Evolutionary conservation across 108 stramenopile genomes (phyloP).

Genomic region (Pseudonitzschia delicatissima): DNA sequence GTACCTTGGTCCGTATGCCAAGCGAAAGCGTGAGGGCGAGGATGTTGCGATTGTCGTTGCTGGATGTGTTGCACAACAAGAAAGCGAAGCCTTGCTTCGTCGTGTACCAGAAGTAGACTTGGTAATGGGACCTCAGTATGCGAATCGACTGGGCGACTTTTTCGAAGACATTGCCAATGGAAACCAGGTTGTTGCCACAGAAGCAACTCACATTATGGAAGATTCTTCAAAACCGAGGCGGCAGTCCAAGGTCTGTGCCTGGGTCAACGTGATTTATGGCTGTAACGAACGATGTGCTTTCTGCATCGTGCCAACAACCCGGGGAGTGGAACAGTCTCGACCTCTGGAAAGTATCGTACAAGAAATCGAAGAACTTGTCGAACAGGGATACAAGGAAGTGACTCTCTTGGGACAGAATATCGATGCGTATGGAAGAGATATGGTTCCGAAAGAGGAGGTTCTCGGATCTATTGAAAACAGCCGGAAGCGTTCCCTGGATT

Average conservation of each 20-base stretch:
- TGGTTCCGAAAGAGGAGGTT: constrained; percentile 93
- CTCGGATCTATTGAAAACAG: constrained; percentile 85
- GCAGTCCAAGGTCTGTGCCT: constrained; percentile 76
- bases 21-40: constrained; percentile 77
- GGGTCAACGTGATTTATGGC: constrained; percentile 96
- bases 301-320: constrained; percentile 94
- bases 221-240: constrained; percentile 91
- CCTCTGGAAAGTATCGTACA: constrained; percentile 85
- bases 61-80: constrained; percentile 97
- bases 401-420: constrained; percentile 98
- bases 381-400: constrained; percentile 89
- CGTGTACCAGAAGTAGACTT: constrained; percentile 92
- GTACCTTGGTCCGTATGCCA: constrained; percentile 80
- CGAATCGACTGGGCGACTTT: constrained; percentile 93
- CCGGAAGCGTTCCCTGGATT: constrained; percentile 72
- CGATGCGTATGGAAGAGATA: constrained; percentile 75
- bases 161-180: constrained; percentile 91
- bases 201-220: constrained; percentile 93
- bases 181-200: constrained; percentile 94
- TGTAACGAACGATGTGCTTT: constrained; percentile 98
- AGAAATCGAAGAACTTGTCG: constrained; percentile 85
- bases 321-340: constrained; percentile 95
- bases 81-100: constrained; percentile 86
- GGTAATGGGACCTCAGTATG: constrained; percentile 92
- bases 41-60: constrained; percentile 92